Base-by-base conservation (phyloP, 768 basidiomycete genomes). In the Amyloporia xantha region DNA sequence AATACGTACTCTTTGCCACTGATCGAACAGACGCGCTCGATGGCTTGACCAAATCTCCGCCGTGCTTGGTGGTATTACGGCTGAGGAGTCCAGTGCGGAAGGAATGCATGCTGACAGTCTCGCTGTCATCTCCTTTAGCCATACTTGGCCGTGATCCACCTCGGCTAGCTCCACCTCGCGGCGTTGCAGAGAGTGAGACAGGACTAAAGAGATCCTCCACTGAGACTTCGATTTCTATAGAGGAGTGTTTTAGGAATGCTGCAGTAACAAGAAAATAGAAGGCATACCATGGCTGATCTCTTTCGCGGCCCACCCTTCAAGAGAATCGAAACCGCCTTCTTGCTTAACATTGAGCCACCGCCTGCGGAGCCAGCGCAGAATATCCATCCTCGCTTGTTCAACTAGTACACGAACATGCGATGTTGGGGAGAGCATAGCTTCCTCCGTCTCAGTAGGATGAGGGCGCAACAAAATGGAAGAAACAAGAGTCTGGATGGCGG, bases 271-370 rank as follows among this genome's bases (percentile, higher is more conserved):
- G 27, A 7, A 47, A 13, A n/a, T 12, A 26, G 21, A 10, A 26
- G 13, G 72, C 86, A 57, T 53, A 89, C 91, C 77, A 59, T 86
- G 79, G 36, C 81, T 77, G 35, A 98, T 91, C 60, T 97, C 95
- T 62, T 91, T 85, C 47, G 94, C 63, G 0, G 86, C 82, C 91
- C 91, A 96, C 3, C 75, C 76, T 42, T 95, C 91, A n/a, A 98
- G 72, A 3, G 67, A 61, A 44, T 86, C 83, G 57, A 97, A 95
- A 0, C 88, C 90, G n/a, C 80, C 78, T 44, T 82, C 81, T 42
- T 84, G 79, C 11, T 84, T 75, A 24, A 92, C 77, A 11, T 71
- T 74, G 39, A 84, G 59, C 91, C 91, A 96, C 3, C 86, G 77
- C 50, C 82, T 81, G 6, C 79, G 78, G 48, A 97, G 77, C 77